Evolutionary conservation across 805 yeast species (phyloP), one percentile per base, ranked within the genome.

Genomic region (Saccharomycopsis sp.): DNA sequence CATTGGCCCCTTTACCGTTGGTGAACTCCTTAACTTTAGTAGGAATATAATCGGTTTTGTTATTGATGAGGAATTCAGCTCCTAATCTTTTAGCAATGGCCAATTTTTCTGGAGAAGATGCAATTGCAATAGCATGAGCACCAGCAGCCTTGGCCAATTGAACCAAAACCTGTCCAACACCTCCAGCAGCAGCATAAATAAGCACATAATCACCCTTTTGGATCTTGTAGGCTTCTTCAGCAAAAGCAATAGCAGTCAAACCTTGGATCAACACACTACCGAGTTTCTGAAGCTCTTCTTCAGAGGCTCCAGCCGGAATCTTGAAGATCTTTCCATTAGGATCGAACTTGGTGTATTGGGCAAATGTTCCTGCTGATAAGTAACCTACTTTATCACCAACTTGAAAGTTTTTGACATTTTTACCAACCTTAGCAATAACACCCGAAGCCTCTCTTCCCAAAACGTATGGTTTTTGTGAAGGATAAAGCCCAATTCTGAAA

Each of bases 131-230:
- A 52, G 84, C 91, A 63, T 81, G 84, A 2, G 91, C 97, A 20
- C 96, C 96, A 54, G 74, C 76, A 23, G 72, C 67, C 34, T 76
- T 70, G 54, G 86, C 71, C 71, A 91, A 73, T 70, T 91, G 97
- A 54, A 78, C 75, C 56, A 90, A 73, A 19, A 89, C 64, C 55
- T 81, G 78, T 3, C 98, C 98, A 55, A 89, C 93, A 58, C 97
- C 97, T 52, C 97, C 98, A 2, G 97, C 97, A 5, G 97, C 97
- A 2, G 97, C 97, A 75, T 91, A 89, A 24, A 89, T 84, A 53
- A 92, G 76, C 51, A 87, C 79, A 64, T 72, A 78, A 59, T 93
- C 97, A 56, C 83, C 92, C 68, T 79, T 74, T 65, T 88, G 69
- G 47, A 89, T 87, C 1, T 76, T 66, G 67, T 87, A 82, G 1